phyloP scores from a whole-genome alignment of 75 land plant genomes.

The Sequoia sempervirens region DNA sequence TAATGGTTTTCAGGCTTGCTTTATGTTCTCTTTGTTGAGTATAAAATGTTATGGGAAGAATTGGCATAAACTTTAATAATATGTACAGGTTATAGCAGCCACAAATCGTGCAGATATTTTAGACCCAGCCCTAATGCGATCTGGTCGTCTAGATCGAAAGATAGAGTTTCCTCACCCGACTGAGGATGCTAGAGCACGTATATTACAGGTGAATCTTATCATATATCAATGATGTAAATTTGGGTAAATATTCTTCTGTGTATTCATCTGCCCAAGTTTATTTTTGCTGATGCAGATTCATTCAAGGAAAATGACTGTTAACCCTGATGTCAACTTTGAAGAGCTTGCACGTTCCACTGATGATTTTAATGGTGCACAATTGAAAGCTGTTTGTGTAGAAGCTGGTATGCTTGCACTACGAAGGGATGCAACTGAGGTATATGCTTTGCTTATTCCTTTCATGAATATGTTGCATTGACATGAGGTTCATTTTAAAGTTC shows the following conservation, averaged over 20 bases:
- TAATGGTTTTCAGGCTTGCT: neutral
- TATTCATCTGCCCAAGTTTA: neutral
- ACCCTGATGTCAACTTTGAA: conserved; percentile 97
- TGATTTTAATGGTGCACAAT: conserved; percentile 97
- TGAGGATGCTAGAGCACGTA: conserved; percentile 97
- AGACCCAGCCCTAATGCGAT: conserved; percentile 97
- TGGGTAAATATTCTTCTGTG: neutral
- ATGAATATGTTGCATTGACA: neutral
- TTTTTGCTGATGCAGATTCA: conserved; percentile 62
- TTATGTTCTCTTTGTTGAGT: neutral
- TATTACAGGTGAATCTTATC: conserved; percentile 67
- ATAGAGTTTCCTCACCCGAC: conserved; percentile 97
- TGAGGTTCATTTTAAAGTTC: neutral
- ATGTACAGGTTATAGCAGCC: conserved; percentile 90
- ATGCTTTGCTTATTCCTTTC: neutral
- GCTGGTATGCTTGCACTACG: conserved; percentile 98
- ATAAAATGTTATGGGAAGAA: neutral
- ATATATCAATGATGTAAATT: neutral
- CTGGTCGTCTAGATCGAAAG: conserved; percentile 92
- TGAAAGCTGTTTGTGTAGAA: conserved; percentile 97
- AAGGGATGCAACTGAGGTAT: conserved; percentile 96
- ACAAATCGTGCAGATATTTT: conserved; percentile 98
- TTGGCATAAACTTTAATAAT: neutral
- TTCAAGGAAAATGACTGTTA: conserved; percentile 93
- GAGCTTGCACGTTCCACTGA: conserved; percentile 97